Base-by-base conservation (phyloP, 768 basidiomycete genomes). In the Lactarius quietus region DNA sequence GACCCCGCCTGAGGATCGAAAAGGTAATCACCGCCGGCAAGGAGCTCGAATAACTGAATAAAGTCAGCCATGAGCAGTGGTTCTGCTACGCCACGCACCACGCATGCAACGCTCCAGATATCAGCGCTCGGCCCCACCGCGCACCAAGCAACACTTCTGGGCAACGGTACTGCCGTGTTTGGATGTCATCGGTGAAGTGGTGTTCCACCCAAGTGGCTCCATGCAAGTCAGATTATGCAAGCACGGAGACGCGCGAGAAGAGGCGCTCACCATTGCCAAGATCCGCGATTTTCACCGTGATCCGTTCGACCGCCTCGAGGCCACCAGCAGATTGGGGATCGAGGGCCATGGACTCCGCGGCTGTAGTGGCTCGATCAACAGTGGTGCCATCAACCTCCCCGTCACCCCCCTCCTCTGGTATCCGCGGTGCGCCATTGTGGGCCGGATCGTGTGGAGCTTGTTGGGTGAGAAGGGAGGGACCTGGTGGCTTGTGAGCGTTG, bases 271-370 rank as follows among this genome's bases (percentile, higher is more conserved):
- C 93, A 76, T 98, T 98, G 9, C 97, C 97, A 60, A 99, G 78
- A 83, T 99, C 97, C 35, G 96, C 97, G 73, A 99, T 98, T 83
- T 98, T 98, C 59, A 99, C 97, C 7, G 95, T 98, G 67, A 98
- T 97, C 74, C 86, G 85, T 73, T 92, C 72, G 61, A 71, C 66
- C 20, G 74, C 75, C 59, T 79, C 79, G 31, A 75, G 74, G 61
- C 61, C 61, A 8, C 56, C 56, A 26, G 35, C 66, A 63, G 65
- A 61, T 23, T 63, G 38, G 15, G 67, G 70, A 62, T 77, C 75
- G 23, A 74, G 73, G 8, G 73, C 74, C 74, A 76, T 76, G 35
- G 65, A 57, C 4, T 33, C 65, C 23, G 72, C 71, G 26, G 68
- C 70, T 33, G 70, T 55, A 10, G 70, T 68, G 52, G 71, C 51